Evolutionary conservation across 2,329 filamentous ascomycete species (phyloP), one percentile per base, ranked within the genome.

Genomic region (Colletotrichum orchidophilum): DNA sequence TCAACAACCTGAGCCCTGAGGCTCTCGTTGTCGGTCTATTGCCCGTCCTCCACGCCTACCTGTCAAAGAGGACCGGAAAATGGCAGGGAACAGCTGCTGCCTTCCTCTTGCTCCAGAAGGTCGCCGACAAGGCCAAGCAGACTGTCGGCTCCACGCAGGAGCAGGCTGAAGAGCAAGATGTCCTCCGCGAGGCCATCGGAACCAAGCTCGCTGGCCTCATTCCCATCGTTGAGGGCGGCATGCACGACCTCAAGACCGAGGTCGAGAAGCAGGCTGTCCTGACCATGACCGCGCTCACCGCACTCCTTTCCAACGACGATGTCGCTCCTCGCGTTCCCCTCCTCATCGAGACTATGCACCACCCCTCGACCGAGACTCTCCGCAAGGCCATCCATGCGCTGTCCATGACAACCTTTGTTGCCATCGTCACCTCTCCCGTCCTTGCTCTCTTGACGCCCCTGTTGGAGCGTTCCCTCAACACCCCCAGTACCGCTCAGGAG

Each of bases 381-480:
- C 94, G 97, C 80, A 98, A 98, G 86, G 95, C 96, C 35, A 98
- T 99, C 75, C 96, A 98, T 79, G 96, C 95, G 55, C 87, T 99
- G 55, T 98, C 95, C 4, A 94, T 97, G 85, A 99, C 96, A 12
- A 99, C 96, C n/a, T 99, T 99, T 76, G 96, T 99, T 63, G 95
- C 96, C 66, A 89, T 97, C 74, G 96, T 99, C 76, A 98, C 95
- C 13, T 98, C 96, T 9, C 96, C 96, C 11, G 96, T 98, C 5
- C 90, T 99, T 69, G 96, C 96, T 21, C 91, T 99, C 66, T 88
- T 99, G 66, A 99, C 96, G 1, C 96, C 96, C 55, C 92, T 98
- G 75, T 90, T 99, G 31, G 96, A 98, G 84, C 93, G 96, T 76
- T 94, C 95, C 21, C 89, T 99, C 73, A 98, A 98, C 86, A 96